Conservation (phyloP, 495 filamentous ascomycete genomes). For the Annulohypoxylon maeteangense region DNA sequence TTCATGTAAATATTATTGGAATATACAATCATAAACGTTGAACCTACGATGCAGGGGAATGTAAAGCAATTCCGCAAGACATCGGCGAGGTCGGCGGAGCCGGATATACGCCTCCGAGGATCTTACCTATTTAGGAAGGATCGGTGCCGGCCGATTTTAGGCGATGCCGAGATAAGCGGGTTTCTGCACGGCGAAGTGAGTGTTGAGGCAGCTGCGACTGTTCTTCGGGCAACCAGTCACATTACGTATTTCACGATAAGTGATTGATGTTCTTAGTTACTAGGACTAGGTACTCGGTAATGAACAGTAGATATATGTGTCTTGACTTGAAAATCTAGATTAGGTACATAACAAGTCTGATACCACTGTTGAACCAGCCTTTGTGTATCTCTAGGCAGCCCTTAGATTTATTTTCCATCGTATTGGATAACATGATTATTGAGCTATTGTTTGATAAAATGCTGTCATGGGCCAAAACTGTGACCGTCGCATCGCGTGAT, state of each 20-base stretch:
- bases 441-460: too few relatives aligned
- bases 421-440: too few relatives aligned
- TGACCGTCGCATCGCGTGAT: too few relatives aligned
- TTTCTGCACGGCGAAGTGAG: background rate
- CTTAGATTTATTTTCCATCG: too few relatives aligned
- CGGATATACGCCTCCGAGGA: background rate
- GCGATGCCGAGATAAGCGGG: background rate
- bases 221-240: background rate
- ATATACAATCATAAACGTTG: background rate
- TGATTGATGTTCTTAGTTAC: background rate
- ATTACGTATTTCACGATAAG: background rate
- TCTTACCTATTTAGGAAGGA: slow-evolving; percentile 13
- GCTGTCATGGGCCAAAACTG: too few relatives aligned
- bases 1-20: too few relatives aligned
- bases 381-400: too few relatives aligned
- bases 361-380: background rate
- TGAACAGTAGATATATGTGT: background rate
- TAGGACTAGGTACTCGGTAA: background rate
- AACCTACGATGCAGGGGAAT: background rate
- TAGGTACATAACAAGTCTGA: too few relatives aligned
- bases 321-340: background rate
- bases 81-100: background rate
- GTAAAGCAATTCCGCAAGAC: background rate
- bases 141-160: background rate
- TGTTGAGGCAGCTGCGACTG: background rate